Evolutionary conservation across 257 asterid species (phyloP), one percentile per base, ranked within the genome.

Genomic region (Apocynum venetum): DNA sequence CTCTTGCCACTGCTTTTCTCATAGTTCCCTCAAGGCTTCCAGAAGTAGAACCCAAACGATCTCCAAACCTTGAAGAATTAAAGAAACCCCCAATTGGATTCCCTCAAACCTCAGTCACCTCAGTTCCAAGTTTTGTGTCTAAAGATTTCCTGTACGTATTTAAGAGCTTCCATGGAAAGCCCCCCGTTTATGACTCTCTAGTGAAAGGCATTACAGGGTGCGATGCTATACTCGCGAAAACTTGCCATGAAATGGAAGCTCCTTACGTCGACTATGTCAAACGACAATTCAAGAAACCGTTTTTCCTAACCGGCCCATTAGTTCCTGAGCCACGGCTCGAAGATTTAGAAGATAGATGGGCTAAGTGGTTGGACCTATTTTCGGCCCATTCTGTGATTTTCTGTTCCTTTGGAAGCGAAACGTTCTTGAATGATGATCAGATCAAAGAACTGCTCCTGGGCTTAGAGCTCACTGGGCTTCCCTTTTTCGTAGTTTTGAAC

Each of bases 371-470:
- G 48, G 68, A 3, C 64, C 79, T 73, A 47, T 89, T 87, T 19
- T 83, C 64, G 51, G 72, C 77, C 8, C 69, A 74, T 4, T 73
- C 91, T 0, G 89, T 85, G 14, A 78, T 87, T 15, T 89, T 71
- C 80, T 87, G 85, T 46, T 89, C 93, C 11, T 87, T 89, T 3
- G 93, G 93, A 74, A 89, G 93, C n/a, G 93, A 89, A 67, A 87
- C 91, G 17, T 87, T 89, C 80, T 78, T 89, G 73, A 84, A 52
- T 0, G 80, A 85, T 13, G 79, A 80, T 44, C 91, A 85, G 65
- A 80, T 85, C 13, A 68, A 69, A 68, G 86, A 89, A 57, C 67
- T 89, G 3, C 86, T 85, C 11, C 61, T 84, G 3, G 93, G 93
- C 35, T 57, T 89, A 60, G 89, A 89, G 8, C 84, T 85, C 74